A percentile compares a stretch with the other conserved stretches of the same genome.
Evolutionary conservation across 176 grass and related monocot genomes (phyloP).

Genomic region (Secale cereale): DNA sequence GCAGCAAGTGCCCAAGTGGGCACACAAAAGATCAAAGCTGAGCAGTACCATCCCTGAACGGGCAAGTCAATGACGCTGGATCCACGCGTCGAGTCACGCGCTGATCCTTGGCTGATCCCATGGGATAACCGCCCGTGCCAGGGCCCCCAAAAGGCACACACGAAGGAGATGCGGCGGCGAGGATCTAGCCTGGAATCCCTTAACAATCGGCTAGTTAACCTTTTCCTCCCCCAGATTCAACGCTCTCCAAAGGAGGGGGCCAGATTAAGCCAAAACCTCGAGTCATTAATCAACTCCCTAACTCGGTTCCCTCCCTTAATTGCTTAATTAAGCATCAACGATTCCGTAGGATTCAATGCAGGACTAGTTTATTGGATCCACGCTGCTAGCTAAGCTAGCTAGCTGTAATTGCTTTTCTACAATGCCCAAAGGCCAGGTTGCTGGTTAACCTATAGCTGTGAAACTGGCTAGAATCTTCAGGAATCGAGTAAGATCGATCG

Average conservation of each 20-base stretch:
- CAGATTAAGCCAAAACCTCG: background rate
- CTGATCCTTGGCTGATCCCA: slow-evolving; percentile 50
- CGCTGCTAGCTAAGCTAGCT: too few species aligned
- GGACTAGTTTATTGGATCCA: too few species aligned
- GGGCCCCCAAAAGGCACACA: background rate
- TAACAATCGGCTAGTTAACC: background rate
- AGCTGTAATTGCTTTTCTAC: background rate
- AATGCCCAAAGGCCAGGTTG: background rate
- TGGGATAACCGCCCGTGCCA: background rate
- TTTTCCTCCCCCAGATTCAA: background rate
- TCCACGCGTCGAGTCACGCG: background rate
- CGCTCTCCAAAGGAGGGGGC: background rate
- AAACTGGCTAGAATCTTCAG: background rate
- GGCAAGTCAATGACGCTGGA: background rate
- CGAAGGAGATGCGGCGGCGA: slow-evolving; percentile 55
- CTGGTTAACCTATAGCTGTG: background rate
- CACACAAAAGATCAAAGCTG: background rate
- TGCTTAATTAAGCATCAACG: background rate
- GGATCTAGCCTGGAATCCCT: background rate
- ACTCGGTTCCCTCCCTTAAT: background rate
- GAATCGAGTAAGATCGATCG: background rate
- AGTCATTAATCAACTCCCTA: background rate
- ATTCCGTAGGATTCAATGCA: background rate
- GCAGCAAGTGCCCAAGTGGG: background rate
- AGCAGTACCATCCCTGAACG: background rate